Evolutionary conservation across 2,329 filamentous ascomycete species (phyloP).

Genomic region (Verticillium nonalfalfae): DNA sequence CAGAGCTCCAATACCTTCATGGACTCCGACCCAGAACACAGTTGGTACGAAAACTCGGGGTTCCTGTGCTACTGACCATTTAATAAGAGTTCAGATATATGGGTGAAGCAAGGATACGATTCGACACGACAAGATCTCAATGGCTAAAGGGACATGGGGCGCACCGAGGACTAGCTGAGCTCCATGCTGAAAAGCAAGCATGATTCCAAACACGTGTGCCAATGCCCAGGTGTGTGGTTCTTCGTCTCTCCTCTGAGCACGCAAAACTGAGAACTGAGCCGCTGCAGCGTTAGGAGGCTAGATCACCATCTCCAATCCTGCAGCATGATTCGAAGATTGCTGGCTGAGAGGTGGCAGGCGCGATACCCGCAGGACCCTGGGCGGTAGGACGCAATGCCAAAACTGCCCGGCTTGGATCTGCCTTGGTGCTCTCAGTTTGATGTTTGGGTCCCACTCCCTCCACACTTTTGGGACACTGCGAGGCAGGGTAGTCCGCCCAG

Average conservation of each 20-base stretch:
- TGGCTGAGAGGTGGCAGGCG: not conserved
- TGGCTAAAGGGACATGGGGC: not conserved
- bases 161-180: not conserved
- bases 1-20: not conserved
- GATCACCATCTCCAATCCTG: not conserved
- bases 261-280: not conserved
- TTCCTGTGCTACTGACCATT: not conserved
- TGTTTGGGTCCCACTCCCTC: no score
- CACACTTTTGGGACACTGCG: not conserved
- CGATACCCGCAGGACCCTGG: not conserved
- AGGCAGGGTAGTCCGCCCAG: not conserved
- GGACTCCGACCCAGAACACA: not conserved
- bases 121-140: no score
- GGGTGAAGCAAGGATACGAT: not conserved
- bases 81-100: not conserved
- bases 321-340: not conserved
- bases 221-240: not conserved
- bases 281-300: not conserved
- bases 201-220: not conserved
- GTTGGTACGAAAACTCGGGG: not conserved
- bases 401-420: not conserved
- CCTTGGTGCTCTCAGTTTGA: not conserved
- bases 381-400: not conserved
- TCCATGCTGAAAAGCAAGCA: not conserved
- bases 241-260: not conserved